Evolutionary conservation across 352 stramenopile genomes (phyloP), one percentile per base, ranked within the genome.

Genomic region (Vaucheria bursata): DNA sequence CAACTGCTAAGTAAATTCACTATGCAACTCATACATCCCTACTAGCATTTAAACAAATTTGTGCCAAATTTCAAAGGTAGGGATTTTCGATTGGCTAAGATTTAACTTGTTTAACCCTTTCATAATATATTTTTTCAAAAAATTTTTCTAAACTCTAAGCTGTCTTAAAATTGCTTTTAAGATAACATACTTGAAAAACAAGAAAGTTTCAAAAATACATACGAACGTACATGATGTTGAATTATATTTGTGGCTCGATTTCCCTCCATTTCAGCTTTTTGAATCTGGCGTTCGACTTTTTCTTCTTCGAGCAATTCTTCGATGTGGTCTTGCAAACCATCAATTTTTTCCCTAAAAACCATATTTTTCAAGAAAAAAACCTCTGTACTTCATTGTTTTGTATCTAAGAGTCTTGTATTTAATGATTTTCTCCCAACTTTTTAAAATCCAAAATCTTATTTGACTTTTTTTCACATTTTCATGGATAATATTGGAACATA

Each of bases 201-300:
- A n/a, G n/a, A n/a, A n/a, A n/a, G n/a, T n/a, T n/a, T n/a, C n/a
- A n/a, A n/a, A n/a, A n/a, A n/a, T n/a, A n/a, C n/a, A n/a, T n/a
- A n/a, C n/a, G n/a, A n/a, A n/a, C n/a, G n/a, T 7, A 68, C 91
- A 40, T 88, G 87, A 81, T 97, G 91, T 79, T 87, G 87, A 18
- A 97, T 81, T 67, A 97, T 59, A 85, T 97, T 97, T 0, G 88
- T 84, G 12, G 92, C 92, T 1, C 90, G 88, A 71, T 91, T 88
- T 1, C 89, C 89, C 71, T 97, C 93, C 76, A 91, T 91, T 84
- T 94, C 90, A 0, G 90, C 91, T 70, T 91, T 85, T 40, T 91
- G 89, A 85, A 95, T 90, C 70, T 93, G 89, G 81, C 92, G 91
- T 81, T 97, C 92, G 0, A 93, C 83, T 45, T 86, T 89, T 72